Evolutionary conservation across 176 grass and related monocot species (phyloP).

Genomic region (Paspalum notatum): DNA sequence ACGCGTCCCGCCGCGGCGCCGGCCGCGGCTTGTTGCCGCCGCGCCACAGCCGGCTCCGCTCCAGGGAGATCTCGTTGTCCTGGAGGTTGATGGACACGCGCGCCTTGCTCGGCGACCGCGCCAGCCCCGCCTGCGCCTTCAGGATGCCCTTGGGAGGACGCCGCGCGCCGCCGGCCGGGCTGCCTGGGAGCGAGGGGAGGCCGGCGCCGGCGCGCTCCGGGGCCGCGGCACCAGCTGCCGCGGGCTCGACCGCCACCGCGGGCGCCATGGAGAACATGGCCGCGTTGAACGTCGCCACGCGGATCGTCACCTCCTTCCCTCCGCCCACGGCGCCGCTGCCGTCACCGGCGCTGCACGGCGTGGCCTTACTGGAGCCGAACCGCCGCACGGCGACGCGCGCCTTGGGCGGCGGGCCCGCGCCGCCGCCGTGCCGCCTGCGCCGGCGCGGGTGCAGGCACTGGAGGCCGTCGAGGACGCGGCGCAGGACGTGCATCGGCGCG

Average conservation of each 20-base stretch:
- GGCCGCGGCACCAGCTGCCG: neutral
- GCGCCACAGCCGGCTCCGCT: slow-evolving; percentile 46
- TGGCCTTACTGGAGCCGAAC: slow-evolving; percentile 12
- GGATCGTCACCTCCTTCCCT: slow-evolving; percentile 45
- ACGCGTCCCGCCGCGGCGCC: neutral
- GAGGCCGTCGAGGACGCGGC: slow-evolving; percentile 45
- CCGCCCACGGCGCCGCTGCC: neutral
- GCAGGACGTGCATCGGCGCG: slow-evolving; percentile 35
- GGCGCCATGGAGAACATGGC: slow-evolving; percentile 98
- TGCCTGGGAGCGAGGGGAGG: neutral
- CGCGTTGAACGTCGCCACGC: slow-evolving; percentile 94
- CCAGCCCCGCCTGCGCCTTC: slow-evolving; percentile 65
- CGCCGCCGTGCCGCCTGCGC: slow-evolving; percentile 43
- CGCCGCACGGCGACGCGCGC: slow-evolving; percentile 41
- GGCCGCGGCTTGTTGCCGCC: neutral
- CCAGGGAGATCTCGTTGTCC: slow-evolving; percentile 93
- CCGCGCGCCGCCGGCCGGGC: slow-evolving; percentile 18
- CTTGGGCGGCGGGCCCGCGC: slow-evolving; percentile 38
- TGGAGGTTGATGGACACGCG: slow-evolving; percentile 95
- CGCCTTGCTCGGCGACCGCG: slow-evolving; percentile 60
- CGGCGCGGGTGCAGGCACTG: slow-evolving; percentile 52
- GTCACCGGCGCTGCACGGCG: neutral
- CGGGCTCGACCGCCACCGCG: slow-evolving; percentile 31
- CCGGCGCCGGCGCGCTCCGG: neutral
- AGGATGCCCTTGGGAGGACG: slow-evolving; percentile 83